phyloP scores from a whole-genome alignment of 2,329 filamentous ascomycete species.

The Aureobasidium sp. region DNA sequence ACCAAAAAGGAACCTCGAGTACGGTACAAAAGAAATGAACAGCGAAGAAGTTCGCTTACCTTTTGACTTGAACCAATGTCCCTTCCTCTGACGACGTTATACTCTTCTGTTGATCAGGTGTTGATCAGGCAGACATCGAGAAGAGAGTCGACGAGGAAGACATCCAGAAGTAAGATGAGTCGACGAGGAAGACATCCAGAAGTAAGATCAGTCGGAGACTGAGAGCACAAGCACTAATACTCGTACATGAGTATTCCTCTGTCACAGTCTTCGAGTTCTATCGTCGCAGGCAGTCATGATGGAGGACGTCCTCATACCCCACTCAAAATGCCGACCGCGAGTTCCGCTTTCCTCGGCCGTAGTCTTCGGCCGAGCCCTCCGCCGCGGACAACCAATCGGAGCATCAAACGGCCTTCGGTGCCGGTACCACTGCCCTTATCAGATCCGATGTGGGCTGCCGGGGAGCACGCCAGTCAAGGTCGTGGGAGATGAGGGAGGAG shows the following conservation, averaged over 20 bases:
- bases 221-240: background rate
- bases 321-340: background rate
- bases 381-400: background rate
- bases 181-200: too few species aligned
- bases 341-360: background rate
- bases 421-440: background rate
- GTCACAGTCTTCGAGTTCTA: background rate
- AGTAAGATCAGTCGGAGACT: too few species aligned
- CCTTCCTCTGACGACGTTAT: background rate
- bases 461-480: background rate
- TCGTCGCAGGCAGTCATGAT: too few species aligned
- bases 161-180: too few species aligned
- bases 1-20: background rate
- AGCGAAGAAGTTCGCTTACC: background rate
- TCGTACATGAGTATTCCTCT: background rate
- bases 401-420: background rate
- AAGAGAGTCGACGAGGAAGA: too few species aligned
- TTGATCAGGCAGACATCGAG: too few species aligned
- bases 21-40: background rate
- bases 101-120: too few species aligned
- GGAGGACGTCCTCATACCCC: too few species aligned
- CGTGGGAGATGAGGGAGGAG: background rate
- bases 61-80: background rate
- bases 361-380: background rate
- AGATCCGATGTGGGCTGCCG: conserved; percentile 4